Conservation (phyloP, 768 basidiomycete genomes). For the Glaciozyma antarctica region DNA sequence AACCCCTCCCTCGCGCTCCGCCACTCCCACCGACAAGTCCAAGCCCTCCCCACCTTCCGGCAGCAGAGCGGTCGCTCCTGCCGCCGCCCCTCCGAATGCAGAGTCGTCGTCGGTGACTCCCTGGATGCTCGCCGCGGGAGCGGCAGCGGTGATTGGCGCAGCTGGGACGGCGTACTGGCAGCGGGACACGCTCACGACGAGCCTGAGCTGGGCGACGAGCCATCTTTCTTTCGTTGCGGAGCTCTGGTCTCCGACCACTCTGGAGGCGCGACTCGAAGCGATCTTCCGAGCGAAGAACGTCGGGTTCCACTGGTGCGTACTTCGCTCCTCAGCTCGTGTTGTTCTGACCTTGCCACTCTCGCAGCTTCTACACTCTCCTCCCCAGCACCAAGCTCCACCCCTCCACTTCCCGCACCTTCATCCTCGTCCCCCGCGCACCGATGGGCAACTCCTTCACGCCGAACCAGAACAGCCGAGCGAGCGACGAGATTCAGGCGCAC, state of each 20-base stretch:
- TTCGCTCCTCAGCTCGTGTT: neutral
- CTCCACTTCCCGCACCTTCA: constrained; percentile 17
- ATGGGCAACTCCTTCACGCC: constrained; percentile 14
- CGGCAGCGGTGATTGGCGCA: constrained; percentile 3
- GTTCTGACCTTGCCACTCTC: neutral
- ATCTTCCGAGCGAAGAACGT: constrained; percentile 10
- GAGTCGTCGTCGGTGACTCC: too few species aligned
- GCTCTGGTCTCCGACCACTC: constrained; percentile 24
- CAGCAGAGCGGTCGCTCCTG: neutral
- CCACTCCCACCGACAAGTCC: neutral
- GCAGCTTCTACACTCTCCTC: constrained; percentile 29
- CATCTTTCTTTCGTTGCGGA: constrained; percentile 30
- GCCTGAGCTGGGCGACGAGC: constrained; percentile 29
- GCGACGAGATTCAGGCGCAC: constrained; percentile 27
- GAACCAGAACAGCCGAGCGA: constrained; percentile 9
- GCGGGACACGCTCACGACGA: constrained; percentile 22
- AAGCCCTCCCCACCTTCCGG: neutral
- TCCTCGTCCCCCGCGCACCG: constrained; percentile 6
- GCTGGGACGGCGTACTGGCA: constrained; percentile 24
- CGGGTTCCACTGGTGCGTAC: constrained; percentile 27
- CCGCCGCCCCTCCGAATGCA: neutral
- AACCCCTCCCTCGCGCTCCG: neutral
- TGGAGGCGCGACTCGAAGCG: constrained; percentile 14
- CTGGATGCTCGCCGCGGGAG: too few species aligned
- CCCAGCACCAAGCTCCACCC: constrained; percentile 4